Conservation (phyloP, 345 rosid species). For the Eucalyptus camaldulensis region DNA sequence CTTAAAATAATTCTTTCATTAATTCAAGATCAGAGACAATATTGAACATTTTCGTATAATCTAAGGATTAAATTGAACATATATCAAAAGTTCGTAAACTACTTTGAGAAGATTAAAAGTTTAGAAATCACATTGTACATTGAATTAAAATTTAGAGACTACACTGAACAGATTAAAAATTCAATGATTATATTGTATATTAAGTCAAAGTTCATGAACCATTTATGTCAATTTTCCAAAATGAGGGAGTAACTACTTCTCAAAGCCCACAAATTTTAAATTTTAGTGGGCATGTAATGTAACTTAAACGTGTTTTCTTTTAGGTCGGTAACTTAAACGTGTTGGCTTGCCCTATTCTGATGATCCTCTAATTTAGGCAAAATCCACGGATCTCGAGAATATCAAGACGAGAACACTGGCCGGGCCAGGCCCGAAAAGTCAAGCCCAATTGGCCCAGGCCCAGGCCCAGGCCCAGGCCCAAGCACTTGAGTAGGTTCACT, state of each 20-base stretch:
- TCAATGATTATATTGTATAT: rapidly evolving
- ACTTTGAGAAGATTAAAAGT: too few species aligned
- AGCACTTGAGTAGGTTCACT: not conserved
- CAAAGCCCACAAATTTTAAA: not conserved
- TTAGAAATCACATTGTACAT: rapidly evolving
- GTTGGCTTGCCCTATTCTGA: not conserved
- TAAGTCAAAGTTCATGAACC: rapidly evolving
- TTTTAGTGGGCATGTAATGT: not conserved
- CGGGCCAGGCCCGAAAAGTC: not conserved
- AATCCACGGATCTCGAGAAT: not conserved
- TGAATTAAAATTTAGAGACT: rapidly evolving
- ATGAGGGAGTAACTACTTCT: too few species aligned
- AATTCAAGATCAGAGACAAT: rapidly evolving
- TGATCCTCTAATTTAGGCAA: not conserved
- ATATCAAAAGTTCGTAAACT: too few species aligned
- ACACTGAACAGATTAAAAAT: rapidly evolving
- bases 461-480: not conserved
- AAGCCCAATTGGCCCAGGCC: not conserved
- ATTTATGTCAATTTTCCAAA: too few species aligned
- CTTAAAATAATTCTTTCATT: too few species aligned
- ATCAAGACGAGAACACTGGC: not conserved
- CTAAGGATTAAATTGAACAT: rapidly evolving
- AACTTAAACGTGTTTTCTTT: not conserved
- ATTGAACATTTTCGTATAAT: rapidly evolving
- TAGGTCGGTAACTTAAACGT: not conserved